Percentiles rank a stretch among this genome's conserved stretches.
phyloP scores from a whole-genome alignment of 768 basidiomycete genomes.

The Fibroporia radiculosa region DNA sequence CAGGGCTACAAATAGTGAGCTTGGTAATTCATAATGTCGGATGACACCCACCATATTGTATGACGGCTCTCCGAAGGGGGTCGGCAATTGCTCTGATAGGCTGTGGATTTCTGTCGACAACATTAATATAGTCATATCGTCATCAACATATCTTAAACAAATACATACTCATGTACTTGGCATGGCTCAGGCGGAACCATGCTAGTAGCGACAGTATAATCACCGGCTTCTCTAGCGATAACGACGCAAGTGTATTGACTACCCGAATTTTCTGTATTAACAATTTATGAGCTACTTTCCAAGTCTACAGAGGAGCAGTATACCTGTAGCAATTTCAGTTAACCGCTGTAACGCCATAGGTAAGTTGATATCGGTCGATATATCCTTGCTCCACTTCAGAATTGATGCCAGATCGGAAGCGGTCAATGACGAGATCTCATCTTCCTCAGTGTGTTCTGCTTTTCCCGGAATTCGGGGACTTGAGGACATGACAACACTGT shows the following conservation, averaged over 20 bases:
- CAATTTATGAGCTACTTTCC: background rate
- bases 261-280: slow-evolving; percentile 45
- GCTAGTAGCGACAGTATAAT: slow-evolving; percentile 63
- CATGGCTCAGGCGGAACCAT: slow-evolving; percentile 52
- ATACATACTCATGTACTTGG: slow-evolving; percentile 59
- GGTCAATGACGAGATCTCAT: slow-evolving; percentile 45
- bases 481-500: slow-evolving; percentile 24
- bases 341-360: slow-evolving; percentile 57
- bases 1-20: slow-evolving; percentile 36
- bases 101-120: slow-evolving; percentile 51
- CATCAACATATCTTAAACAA: background rate
- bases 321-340: slow-evolving; percentile 66
- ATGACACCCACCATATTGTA: slow-evolving; percentile 49
- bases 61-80: slow-evolving; percentile 58
- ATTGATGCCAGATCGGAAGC: slow-evolving; percentile 61
- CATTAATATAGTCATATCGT: background rate
- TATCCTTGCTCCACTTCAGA: slow-evolving; percentile 67
- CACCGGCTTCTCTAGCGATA: slow-evolving; percentile 61
- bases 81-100: slow-evolving; percentile 51
- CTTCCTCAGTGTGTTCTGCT: slow-evolving; percentile 37
- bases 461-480: slow-evolving; percentile 21
- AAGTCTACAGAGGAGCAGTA: background rate
- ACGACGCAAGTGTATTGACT: slow-evolving; percentile 64
- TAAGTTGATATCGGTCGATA: slow-evolving; percentile 65
- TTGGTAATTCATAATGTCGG: background rate